Evolutionary conservation across 2,329 filamentous ascomycete species (phyloP).

Genomic region (Elsinoe fawcettii): DNA sequence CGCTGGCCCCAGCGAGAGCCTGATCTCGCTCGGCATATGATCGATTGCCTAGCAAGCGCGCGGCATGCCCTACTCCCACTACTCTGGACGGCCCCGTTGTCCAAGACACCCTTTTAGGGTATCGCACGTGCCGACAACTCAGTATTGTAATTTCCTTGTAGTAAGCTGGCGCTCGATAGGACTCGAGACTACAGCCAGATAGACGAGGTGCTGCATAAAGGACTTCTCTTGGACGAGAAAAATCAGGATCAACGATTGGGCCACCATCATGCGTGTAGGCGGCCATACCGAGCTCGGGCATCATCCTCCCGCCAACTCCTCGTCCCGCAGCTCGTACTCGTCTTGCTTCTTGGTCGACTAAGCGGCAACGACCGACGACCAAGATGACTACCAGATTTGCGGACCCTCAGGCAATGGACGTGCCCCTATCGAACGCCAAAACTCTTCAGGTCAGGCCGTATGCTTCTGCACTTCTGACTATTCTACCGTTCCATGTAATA

Average conservation of each 20-base stretch:
- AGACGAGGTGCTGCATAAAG: background rate
- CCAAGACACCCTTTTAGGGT: constrained; percentile 1
- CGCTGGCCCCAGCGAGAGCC: background rate
- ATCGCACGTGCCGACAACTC: background rate
- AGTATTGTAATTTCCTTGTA: background rate
- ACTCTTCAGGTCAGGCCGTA: constrained; percentile 1
- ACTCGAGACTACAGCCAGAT: background rate
- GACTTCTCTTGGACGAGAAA: background rate
- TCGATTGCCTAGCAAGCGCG: background rate
- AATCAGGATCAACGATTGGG: background rate
- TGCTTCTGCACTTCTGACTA: constrained; percentile 2
- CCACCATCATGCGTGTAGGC: background rate
- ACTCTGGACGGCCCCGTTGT: background rate
- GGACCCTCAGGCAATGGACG: background rate
- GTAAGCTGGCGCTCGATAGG: background rate
- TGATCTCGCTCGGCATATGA: background rate
- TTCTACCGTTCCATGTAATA: background rate
- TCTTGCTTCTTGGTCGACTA: background rate
- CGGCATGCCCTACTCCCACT: background rate
- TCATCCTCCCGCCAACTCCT: background rate
- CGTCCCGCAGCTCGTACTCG: constrained; percentile 12
- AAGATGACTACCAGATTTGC: constrained; percentile 11
- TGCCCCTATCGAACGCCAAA: constrained; percentile 1
- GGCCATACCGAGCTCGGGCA: background rate
- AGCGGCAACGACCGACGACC: background rate